These are phyloP conservation scores for Zangia roseola DNA, from an alignment of 768 basidiomycete genomes.

Conservation along the genomic window DNA sequence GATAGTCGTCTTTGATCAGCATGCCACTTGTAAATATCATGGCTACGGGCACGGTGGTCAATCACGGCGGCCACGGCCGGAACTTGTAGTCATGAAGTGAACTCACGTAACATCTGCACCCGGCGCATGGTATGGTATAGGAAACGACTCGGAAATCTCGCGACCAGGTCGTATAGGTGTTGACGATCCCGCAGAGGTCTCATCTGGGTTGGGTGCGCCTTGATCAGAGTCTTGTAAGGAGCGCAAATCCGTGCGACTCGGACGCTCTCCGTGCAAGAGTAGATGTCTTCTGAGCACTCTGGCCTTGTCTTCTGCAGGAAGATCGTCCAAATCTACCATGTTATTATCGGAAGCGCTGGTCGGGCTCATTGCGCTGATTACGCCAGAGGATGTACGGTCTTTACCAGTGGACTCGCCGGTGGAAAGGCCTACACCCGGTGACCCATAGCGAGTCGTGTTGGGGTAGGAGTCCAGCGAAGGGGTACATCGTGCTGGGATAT, in stretches of 20 bases:
- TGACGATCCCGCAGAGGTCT: constrained; percentile 23
- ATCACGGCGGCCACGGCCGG: constrained; percentile 15
- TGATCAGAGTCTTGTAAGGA: constrained; percentile 26
- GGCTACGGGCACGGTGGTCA: constrained; percentile 42
- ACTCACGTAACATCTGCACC: constrained; percentile 94
- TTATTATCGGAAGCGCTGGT: constrained; percentile 28
- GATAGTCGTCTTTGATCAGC: constrained; percentile 63
- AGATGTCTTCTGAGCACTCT: constrained; percentile 79
- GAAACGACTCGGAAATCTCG: constrained; percentile 70
- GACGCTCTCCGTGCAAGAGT: constrained; percentile 64
- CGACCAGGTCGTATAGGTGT: constrained; percentile 26
- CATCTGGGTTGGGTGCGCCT: constrained; percentile 16
- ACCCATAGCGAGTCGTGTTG: constrained; percentile 7
- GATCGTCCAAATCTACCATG: constrained; percentile 49
- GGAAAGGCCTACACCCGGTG: constrained; percentile 1
- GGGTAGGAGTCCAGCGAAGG: constrained; percentile 34
- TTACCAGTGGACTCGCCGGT: constrained; percentile 13
- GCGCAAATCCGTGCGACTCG: constrained; percentile 20
- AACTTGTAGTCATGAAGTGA: constrained; percentile 1
- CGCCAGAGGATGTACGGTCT: constrained; percentile 32
- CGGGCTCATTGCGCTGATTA: constrained; percentile 39
- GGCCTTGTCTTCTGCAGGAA: constrained; percentile 83
- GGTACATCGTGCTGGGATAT: constrained; percentile 57
- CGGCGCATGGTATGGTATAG: constrained; percentile 83
- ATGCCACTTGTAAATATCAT: constrained; percentile 96